Conservation (phyloP, 2,329 filamentous ascomycete species). For the Talaromyces funiculosus region DNA sequence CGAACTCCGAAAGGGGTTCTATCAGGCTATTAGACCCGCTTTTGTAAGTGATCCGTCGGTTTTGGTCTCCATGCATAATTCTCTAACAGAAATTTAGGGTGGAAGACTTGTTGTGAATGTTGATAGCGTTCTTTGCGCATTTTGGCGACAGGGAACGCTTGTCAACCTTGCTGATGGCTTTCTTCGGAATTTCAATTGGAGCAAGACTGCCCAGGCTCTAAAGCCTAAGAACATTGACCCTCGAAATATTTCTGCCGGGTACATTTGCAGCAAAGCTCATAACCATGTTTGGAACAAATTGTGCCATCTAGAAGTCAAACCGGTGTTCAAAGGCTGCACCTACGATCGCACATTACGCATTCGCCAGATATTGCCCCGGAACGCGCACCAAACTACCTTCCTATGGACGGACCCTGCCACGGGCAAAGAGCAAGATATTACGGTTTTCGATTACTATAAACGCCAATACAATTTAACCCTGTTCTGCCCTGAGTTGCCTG, state of each 20-base stretch:
- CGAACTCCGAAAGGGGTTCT: constrained; percentile 82
- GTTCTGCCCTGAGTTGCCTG: constrained; percentile 45
- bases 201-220: constrained; percentile 25
- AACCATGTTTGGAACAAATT: constrained; percentile 24
- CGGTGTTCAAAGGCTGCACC: constrained; percentile 32
- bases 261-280: constrained; percentile 3
- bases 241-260: neutral
- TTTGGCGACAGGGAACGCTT: constrained; percentile 58
- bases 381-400: constrained; percentile 42
- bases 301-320: constrained; percentile 34
- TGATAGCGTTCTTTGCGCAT: constrained; percentile 85
- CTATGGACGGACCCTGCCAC: constrained; percentile 35
- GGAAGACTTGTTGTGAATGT: constrained; percentile 74
- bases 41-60: constrained; percentile 42
- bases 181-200: constrained; percentile 26
- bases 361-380: constrained; percentile 42
- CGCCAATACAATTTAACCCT: constrained; percentile 47
- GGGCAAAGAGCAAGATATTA: constrained; percentile 43
- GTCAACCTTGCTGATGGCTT: constrained; percentile 31
- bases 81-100: constrained; percentile 38
- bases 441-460: constrained; percentile 55
- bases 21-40: constrained; percentile 74
- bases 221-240: constrained; percentile 19
- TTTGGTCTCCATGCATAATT: neutral
- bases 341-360: constrained; percentile 45